These are phyloP conservation scores for Zymoseptoria brevis DNA, from an alignment of 2,329 filamentous ascomycete species.

Conservation along the genomic window DNA sequence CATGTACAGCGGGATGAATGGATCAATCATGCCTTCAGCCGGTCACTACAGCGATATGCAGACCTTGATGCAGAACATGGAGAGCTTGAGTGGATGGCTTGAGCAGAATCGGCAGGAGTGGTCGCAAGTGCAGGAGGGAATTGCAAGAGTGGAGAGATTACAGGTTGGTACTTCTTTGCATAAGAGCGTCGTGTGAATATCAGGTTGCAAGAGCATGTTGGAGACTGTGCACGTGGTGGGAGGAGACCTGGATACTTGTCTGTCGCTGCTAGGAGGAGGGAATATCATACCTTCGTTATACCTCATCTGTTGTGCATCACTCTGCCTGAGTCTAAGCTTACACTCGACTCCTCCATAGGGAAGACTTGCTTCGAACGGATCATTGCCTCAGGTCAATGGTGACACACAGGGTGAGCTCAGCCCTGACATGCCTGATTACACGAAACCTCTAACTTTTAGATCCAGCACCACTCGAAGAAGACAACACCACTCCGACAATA, in stretches of 20 bases:
- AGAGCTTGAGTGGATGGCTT: slow-evolving; percentile 27
- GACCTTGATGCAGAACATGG: slow-evolving; percentile 31
- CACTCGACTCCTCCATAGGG: slow-evolving; percentile 6
- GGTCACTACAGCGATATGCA: slow-evolving; percentile 34
- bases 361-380: slow-evolving; percentile 17
- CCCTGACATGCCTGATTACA: not conserved
- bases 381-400: slow-evolving; percentile 16
- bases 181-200: not conserved
- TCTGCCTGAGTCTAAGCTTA: not conserved
- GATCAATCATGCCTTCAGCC: slow-evolving; percentile 28
- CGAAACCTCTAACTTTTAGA: not conserved
- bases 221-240: not conserved
- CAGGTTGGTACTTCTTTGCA: slow-evolving; percentile 8
- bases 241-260: not conserved
- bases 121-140: slow-evolving; percentile 25
- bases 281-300: not conserved
- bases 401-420: slow-evolving; percentile 13
- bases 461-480: not conserved
- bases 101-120: slow-evolving; percentile 31
- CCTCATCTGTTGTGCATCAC: not conserved
- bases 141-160: slow-evolving; percentile 25
- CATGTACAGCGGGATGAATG: slow-evolving; percentile 22
- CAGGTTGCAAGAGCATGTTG: not conserved
- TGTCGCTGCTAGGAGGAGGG: not conserved
- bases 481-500: slow-evolving; percentile 18